These are phyloP conservation scores for Mycena alexandri DNA, from an alignment of 768 basidiomycete genomes.

Conservation along the genomic window DNA sequence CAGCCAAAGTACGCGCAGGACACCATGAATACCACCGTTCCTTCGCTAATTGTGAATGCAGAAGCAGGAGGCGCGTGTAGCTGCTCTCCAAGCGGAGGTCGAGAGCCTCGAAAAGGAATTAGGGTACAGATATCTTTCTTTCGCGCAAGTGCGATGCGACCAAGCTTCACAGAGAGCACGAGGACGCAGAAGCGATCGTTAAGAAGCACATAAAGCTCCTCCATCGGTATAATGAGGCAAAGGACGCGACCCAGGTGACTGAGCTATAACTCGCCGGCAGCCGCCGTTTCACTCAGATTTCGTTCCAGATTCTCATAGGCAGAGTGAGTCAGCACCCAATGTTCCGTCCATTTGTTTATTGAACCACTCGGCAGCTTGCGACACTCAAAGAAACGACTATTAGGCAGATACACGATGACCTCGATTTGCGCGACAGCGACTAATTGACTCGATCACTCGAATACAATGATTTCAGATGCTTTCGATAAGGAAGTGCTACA, in stretches of 20 bases:
- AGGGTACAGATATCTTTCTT: slow-evolving; percentile 51
- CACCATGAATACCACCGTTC: not conserved
- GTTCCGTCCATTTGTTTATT: not conserved
- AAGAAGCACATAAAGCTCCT: slow-evolving; percentile 78
- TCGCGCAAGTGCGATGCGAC: too few species aligned
- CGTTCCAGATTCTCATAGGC: slow-evolving; percentile 78
- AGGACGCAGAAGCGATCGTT: slow-evolving; percentile 70
- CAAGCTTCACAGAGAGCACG: slow-evolving; percentile 41
- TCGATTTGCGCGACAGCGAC: slow-evolving; percentile 62
- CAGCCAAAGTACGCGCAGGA: slow-evolving; percentile 26
- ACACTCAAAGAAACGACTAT: slow-evolving; percentile 76
- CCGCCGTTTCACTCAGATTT: not conserved
- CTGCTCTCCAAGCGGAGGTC: slow-evolving; percentile 63
- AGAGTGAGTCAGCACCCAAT: slow-evolving; percentile 58
- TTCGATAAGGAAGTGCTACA: too few species aligned
- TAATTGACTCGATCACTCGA: too few species aligned
- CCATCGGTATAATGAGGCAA: slow-evolving; percentile 85
- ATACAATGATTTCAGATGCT: too few species aligned
- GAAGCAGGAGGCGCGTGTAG: slow-evolving; percentile 65
- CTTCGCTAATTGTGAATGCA: slow-evolving; percentile 41
- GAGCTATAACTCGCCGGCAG: slow-evolving; percentile 13
- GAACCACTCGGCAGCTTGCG: slow-evolving; percentile 68
- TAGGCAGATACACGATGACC: slow-evolving; percentile 79
- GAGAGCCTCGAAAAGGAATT: slow-evolving; percentile 60
- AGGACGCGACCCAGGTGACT: slow-evolving; percentile 82